These are phyloP conservation scores for Bipolaris bicolor DNA, from an alignment of 2,329 filamentous ascomycete genomes.

Conservation along the genomic window DNA sequence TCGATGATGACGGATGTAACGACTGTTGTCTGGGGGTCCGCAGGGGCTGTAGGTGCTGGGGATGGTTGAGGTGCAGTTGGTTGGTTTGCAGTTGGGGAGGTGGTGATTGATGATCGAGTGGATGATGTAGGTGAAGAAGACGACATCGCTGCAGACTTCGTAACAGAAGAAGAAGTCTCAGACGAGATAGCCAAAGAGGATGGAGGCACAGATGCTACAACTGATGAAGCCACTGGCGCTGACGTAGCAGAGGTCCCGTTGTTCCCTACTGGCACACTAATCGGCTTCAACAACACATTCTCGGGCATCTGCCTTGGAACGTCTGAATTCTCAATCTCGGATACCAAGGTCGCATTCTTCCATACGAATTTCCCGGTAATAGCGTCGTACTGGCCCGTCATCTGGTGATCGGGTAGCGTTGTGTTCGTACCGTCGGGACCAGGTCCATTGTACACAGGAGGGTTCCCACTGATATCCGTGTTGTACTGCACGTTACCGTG, in stretches of 20 bases:
- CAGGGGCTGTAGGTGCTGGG: conserved; percentile 6
- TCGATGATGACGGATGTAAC: conserved; percentile 25
- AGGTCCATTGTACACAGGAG: conserved; percentile 28
- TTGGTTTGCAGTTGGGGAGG: not conserved
- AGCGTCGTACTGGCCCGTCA: conserved; percentile 21
- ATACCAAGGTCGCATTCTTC: conserved; percentile 21
- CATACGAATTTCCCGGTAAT: conserved; percentile 21
- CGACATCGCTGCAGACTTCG: too few relatives aligned
- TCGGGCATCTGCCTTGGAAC: not conserved
- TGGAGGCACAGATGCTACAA: not conserved
- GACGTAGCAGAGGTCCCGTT: conserved; percentile 1
- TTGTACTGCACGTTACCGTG: conserved; percentile 32
- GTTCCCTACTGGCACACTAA: conserved; percentile 17
- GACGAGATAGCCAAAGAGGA: not conserved
- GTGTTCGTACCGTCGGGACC: conserved; percentile 24
- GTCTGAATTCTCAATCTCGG: not conserved
- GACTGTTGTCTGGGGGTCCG: conserved; percentile 17
- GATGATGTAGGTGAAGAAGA: not conserved
- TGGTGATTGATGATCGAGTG: not conserved
- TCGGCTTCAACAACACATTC: conserved; percentile 6
- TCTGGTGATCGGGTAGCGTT: conserved; percentile 14
- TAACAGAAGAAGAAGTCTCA: not conserved
- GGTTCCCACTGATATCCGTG: conserved; percentile 35
- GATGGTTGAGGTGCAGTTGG: too few relatives aligned
- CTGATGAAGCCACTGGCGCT: not conserved